Conservation (phyloP, 495 filamentous ascomycete genomes). For the Hypoxylon crocopeplum region DNA sequence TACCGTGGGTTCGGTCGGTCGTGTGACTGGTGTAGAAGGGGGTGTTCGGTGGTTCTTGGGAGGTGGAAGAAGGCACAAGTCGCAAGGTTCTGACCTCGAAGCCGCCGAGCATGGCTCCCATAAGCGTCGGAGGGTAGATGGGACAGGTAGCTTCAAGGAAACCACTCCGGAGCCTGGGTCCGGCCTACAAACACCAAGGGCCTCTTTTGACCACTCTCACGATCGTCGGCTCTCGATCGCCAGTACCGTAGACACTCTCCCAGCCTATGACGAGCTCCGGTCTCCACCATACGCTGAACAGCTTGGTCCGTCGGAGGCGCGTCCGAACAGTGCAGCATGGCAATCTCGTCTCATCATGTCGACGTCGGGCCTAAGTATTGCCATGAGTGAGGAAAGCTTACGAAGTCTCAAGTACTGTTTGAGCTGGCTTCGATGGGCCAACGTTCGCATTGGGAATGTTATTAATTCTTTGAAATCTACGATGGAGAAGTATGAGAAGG, state of each 20-base stretch:
- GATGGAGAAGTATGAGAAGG: conserved; percentile 76
- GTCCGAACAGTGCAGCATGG: conserved; percentile 61
- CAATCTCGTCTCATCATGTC: conserved; percentile 79
- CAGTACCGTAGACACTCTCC: conserved; percentile 70
- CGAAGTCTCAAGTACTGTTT: conserved; percentile 79
- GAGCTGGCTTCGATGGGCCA: conserved; percentile 75
- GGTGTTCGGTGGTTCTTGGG: conserved; percentile 78
- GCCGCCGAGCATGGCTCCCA: conserved; percentile 53
- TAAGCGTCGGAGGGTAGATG: conserved; percentile 70
- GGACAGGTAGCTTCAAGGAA: conserved; percentile 40
- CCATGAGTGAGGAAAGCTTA: conserved; percentile 85
- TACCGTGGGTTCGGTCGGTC: conserved; percentile 79
- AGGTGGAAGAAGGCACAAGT: conserved; percentile 50
- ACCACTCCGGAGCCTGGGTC: conserved; percentile 39
- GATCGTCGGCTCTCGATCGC: conserved; percentile 52
- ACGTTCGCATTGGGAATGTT: conserved; percentile 72
- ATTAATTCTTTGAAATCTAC: conserved; percentile 72
- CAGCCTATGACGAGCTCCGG: conserved; percentile 78
- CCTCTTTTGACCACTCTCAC: conserved; percentile 32
- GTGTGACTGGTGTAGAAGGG: conserved; percentile 83
- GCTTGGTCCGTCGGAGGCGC: conserved; percentile 14
- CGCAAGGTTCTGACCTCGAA: conserved; percentile 50
- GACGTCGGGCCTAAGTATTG: conserved; percentile 83
- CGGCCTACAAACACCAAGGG: conserved; percentile 39
- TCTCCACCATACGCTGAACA: conserved; percentile 74